Evolutionary conservation across 768 basidiomycete species (phyloP).

Genomic region (Coprinopsis cinerea): DNA sequence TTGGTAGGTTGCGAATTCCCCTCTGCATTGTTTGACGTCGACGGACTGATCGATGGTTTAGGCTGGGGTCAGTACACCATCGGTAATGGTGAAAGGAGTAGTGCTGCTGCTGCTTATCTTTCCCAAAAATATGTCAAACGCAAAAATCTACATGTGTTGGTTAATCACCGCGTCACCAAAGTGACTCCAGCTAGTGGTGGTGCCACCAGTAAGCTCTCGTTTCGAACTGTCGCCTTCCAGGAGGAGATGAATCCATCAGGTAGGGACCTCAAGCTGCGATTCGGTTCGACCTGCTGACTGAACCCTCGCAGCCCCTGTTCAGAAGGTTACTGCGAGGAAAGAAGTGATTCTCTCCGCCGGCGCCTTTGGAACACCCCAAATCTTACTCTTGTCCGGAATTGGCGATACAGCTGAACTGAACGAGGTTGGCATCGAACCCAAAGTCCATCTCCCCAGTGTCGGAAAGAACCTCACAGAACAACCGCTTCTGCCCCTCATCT

Average conservation of each 20-base stretch:
- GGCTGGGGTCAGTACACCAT: constrained; percentile 26
- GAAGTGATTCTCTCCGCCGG: constrained; percentile 7
- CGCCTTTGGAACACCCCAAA: constrained; percentile 2
- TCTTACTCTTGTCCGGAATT: constrained; percentile 6
- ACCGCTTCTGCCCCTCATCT: not conserved
- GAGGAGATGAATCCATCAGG: constrained; percentile 9
- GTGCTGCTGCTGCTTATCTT: constrained; percentile 27
- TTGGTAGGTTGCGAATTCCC: not conserved
- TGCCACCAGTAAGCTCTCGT: no score
- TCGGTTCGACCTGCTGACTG: constrained; percentile 6
- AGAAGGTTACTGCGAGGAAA: constrained; percentile 4
- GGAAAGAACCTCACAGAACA: constrained; percentile 11
- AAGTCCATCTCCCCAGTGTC: constrained; percentile 9
- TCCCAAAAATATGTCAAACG: constrained; percentile 19
- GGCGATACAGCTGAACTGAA: constrained; percentile 4
- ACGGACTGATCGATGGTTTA: no score
- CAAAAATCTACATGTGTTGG: constrained; percentile 27
- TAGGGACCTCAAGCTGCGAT: not conserved
- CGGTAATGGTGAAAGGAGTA: constrained; percentile 22
- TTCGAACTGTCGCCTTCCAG: constrained; percentile 19
- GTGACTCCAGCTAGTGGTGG: constrained; percentile 16
- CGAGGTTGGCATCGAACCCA: constrained; percentile 1
- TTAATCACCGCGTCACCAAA: constrained; percentile 21
- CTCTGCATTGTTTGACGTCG: not conserved
- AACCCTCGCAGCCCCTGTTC: not conserved